A percentile compares a stretch with the other conserved stretches of the same genome.
Conservation (phyloP, 2,329 filamentous ascomycete species). For the Trichocomaceae sp. region DNA sequence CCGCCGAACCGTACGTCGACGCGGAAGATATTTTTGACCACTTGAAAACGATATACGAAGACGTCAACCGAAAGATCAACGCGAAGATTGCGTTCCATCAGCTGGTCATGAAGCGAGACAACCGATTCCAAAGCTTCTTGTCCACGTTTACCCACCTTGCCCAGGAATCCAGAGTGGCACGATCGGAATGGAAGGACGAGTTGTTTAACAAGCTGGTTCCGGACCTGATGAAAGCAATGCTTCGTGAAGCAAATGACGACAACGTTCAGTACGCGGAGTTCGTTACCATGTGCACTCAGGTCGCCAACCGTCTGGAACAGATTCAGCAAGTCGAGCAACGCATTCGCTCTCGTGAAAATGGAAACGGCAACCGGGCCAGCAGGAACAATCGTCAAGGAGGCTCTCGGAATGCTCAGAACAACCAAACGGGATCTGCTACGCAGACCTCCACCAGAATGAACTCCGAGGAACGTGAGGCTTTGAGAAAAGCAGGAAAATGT, state of each 20-base stretch:
- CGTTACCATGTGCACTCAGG: not conserved
- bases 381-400: no score
- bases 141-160: not conserved
- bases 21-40: not conserved
- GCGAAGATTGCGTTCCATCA: not conserved
- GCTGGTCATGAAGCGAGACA: not conserved
- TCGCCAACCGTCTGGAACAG: not conserved
- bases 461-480: no score
- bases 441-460: no score
- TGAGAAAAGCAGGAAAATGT: no score
- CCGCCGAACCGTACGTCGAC: not conserved
- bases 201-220: not conserved
- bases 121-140: not conserved
- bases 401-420: no score
- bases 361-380: no score
- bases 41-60: not conserved
- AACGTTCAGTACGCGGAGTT: not conserved
- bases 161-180: not conserved
- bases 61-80: not conserved
- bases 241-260: not conserved
- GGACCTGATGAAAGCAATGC: not conserved
- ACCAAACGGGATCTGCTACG: no score
- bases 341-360: no score
- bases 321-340: not conserved
- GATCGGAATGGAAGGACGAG: not conserved